Evolutionary conservation across 176 grass and related monocot genomes (phyloP).

Genomic region (Chloris gayana): DNA sequence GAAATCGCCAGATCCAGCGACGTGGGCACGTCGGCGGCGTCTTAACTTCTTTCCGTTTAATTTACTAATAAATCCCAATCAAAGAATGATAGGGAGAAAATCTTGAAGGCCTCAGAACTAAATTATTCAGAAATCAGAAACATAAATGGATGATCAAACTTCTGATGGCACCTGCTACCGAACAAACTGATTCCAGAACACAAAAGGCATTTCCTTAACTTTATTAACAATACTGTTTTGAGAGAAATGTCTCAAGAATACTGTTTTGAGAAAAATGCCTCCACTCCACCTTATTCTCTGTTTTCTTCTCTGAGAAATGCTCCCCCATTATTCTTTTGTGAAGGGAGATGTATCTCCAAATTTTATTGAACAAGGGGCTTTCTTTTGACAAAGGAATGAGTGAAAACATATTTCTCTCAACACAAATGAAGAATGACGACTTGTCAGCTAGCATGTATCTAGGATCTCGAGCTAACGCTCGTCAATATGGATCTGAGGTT

Average conservation of each 20-base stretch:
- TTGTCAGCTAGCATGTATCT: background rate
- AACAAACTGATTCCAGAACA: background rate
- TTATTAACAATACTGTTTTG: background rate
- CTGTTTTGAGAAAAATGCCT: background rate
- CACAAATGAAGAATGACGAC: background rate
- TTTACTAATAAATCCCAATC: background rate
- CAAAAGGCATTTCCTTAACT: background rate
- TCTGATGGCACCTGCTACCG: background rate
- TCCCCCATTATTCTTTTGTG: background rate
- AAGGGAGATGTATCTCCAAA: background rate
- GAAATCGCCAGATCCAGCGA: background rate
- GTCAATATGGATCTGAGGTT: constrained; percentile 61
- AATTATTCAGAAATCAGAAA: background rate
- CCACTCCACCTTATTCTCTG: background rate
- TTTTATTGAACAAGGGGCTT: constrained; percentile 7
- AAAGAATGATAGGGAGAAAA: background rate
- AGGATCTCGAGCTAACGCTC: constrained; percentile 28
- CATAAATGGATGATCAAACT: background rate
- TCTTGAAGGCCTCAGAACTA: background rate
- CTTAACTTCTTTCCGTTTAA: background rate
- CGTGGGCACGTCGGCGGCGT: constrained; percentile 5
- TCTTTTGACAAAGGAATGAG: background rate
- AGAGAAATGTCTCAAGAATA: background rate
- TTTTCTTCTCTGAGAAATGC: background rate
- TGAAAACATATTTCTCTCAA: background rate